Evolutionary conservation across 495 filamentous ascomycete genomes (phyloP), one percentile per base, ranked within the genome.

Genomic region (Annulohypoxylon nitens): DNA sequence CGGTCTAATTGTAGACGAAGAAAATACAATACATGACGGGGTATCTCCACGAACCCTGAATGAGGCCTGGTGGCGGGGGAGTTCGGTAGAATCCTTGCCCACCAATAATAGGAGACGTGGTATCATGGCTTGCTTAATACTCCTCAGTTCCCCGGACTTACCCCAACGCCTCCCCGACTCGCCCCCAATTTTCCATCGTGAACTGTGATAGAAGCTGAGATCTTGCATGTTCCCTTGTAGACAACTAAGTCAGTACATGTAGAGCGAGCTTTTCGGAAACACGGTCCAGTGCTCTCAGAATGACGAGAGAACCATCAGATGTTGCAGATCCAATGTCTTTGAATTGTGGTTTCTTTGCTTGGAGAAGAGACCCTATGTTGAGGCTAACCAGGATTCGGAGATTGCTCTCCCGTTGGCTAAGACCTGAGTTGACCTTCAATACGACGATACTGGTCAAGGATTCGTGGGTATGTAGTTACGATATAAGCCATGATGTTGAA

Each of bases 61-160:
- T 45, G 14, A 53, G 64, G 51, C 14, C 16, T 16, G 14, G 59
- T 16, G 54, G 53, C 47, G 55, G 54, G 55, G 57, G 55, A 53
- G 14, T 45, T 71, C 75, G 75, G 75, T 61, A n/a, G 41, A 77
- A 75, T 77, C 65, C 66, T 67, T 64, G 58, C 71, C 71, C 71
- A 70, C 75, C 71, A 75, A 71, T 77, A 47, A 73, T 45, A 70
- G 43, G 30, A 54, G 54, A 33, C 14, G 11, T 7, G 11, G 11
- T 47, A 20, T 4, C 43, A 9, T 47, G 55, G 36, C 23, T 30
- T 53, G 11, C 34, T 41, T 23, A 50, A 23, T 45, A 45, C 2
- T 23, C 25, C 57, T n/a, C 58, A 26, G 26, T 66, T 23, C 41
- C 41, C 41, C 39, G 26, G 55, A 30, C 51, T 37, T 47, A 41